Percentiles rank a stretch among this genome's conserved stretches.
Evolutionary conservation across 176 grass and related monocot genomes (phyloP).

Genomic region (sorghum (Sorghum bicolor)): DNA sequence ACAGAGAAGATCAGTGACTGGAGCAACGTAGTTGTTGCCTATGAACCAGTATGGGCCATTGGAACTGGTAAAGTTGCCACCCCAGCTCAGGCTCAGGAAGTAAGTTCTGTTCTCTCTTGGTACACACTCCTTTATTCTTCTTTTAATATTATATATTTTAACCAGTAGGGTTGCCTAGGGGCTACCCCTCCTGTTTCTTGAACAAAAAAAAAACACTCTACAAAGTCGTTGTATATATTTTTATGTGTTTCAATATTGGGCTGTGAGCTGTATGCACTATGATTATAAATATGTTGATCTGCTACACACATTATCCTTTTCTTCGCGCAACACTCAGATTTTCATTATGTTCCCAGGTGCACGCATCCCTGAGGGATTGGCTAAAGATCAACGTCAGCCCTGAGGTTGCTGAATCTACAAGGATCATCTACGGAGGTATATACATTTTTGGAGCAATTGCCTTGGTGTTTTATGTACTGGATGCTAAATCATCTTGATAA

Average conservation of each 20-base stretch:
- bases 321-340: neutral
- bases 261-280: neutral
- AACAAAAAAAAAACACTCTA: no score
- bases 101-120: constrained; percentile 39
- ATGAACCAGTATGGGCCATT: constrained; percentile 99
- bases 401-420: constrained; percentile 73
- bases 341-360: constrained; percentile 52
- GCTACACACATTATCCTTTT: neutral
- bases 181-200: no score
- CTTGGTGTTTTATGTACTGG: neutral
- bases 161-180: no score
- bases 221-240: no score
- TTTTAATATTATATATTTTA: no score
- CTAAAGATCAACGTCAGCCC: constrained; percentile 67
- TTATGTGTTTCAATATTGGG: neutral
- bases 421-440: constrained; percentile 91
- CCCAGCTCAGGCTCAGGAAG: constrained; percentile 94
- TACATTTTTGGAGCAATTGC: neutral
- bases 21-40: constrained; percentile 85
- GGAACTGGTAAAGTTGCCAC: constrained; percentile 95
- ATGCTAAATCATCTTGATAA: neutral
- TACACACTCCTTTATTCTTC: no score
- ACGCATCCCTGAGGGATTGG: constrained; percentile 69
- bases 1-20: constrained; percentile 77
- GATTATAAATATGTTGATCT: neutral